Conservation (phyloP, 345 rosid genomes). For the Populus ilicifolia region DNA sequence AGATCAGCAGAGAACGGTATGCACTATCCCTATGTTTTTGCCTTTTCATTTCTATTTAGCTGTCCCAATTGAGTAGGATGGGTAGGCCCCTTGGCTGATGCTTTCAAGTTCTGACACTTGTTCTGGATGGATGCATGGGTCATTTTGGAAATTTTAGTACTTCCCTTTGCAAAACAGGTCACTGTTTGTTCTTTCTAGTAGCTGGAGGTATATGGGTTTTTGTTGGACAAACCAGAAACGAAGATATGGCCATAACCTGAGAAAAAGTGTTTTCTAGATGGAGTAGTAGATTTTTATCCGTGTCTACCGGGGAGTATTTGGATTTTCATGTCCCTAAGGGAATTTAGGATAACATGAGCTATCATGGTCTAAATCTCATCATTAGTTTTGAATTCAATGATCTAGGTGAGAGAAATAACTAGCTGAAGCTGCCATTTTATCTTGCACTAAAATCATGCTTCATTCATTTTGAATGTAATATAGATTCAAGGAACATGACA, state of each 20-base stretch:
- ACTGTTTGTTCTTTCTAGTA: background rate
- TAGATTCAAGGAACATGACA: background rate
- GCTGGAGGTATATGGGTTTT: background rate
- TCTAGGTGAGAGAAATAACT: background rate
- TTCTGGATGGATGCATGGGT: background rate
- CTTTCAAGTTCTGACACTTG: background rate
- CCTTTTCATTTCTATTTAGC: background rate
- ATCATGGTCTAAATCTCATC: background rate
- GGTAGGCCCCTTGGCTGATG: background rate
- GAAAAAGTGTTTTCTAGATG: background rate
- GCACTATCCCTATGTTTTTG: background rate
- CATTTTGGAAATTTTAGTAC: background rate
- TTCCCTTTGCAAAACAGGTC: background rate
- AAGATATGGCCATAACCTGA: background rate
- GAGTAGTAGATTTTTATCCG: background rate
- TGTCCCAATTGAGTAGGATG: background rate
- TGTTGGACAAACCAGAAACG: background rate
- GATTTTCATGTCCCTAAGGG: background rate
- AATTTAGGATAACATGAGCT: background rate
- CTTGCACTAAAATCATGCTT: background rate
- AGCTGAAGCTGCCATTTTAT: background rate
- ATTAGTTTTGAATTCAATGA: too few species aligned
- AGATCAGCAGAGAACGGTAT: slow-evolving; percentile 88
- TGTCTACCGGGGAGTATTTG: too few species aligned
- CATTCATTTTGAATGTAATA: background rate